These are phyloP conservation scores for Bruguiera sexangula DNA, from an alignment of 345 rosid genomes.

Conservation along the genomic window DNA sequence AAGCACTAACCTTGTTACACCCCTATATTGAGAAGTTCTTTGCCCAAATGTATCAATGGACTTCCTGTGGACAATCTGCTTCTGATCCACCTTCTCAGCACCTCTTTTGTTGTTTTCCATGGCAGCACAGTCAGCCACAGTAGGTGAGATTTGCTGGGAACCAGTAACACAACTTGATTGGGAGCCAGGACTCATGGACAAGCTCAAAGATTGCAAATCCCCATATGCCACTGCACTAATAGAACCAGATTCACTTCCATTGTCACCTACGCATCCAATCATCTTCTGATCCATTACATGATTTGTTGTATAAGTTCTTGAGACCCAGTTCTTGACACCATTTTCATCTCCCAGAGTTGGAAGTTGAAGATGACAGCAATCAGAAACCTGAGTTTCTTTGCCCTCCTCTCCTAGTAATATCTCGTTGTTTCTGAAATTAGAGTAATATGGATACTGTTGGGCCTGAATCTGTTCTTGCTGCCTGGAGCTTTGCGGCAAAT, in stretches of 20 bases:
- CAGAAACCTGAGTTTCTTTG: slow-evolving; percentile 30
- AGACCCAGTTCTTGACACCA: slow-evolving; percentile 41
- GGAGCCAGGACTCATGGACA: slow-evolving; percentile 95
- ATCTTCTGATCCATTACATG: slow-evolving; percentile 50
- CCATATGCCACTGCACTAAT: slow-evolving; percentile 58
- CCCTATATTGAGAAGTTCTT: slow-evolving; percentile 96
- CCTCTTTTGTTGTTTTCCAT: slow-evolving; percentile 81
- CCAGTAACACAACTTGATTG: slow-evolving; percentile 79
- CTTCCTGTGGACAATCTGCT: slow-evolving; percentile 82
- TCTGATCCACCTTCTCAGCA: slow-evolving; percentile 61
- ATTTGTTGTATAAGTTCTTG: slow-evolving; percentile 41
- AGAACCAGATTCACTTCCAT: slow-evolving; percentile 37
- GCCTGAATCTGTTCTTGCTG: slow-evolving; percentile 28
- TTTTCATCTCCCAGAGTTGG: slow-evolving; percentile 37
- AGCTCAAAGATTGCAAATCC: slow-evolving; percentile 79
- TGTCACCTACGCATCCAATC: slow-evolving; percentile 31
- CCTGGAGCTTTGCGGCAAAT: slow-evolving; percentile 28
- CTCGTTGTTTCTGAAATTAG: slow-evolving; percentile 42
- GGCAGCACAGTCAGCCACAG: slow-evolving; percentile 44
- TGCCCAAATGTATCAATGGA: slow-evolving; percentile 96
- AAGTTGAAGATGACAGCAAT: slow-evolving; percentile 35
- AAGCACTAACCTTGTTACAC: slow-evolving; percentile 71
- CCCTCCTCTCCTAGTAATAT: slow-evolving; percentile 29
- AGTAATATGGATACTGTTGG: slow-evolving; percentile 37
- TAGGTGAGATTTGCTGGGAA: slow-evolving; percentile 51